Evolutionary conservation across 805 yeast genomes (phyloP), one percentile per base, ranked within the genome.

Genomic region (Starmerella apis): DNA sequence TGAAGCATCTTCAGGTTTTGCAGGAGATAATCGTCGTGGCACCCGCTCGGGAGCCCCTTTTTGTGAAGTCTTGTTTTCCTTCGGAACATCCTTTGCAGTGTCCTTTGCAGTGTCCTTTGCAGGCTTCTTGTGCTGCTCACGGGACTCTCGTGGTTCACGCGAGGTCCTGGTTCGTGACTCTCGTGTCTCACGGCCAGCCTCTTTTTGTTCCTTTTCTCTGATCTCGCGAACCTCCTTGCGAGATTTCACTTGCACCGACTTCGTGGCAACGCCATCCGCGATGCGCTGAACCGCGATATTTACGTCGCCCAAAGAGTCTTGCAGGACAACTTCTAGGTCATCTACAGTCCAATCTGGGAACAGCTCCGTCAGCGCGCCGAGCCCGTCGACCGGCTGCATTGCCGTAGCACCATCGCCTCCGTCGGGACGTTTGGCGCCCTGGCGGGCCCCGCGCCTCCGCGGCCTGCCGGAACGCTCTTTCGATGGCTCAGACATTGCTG

Each of bases 301-400:
- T 58, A 87, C 72, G 63, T 83, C 87, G 55, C 79, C 73, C 38
- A 58, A 73, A 56, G 81, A 77, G 68, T 92, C 97, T 51, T 73
- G 72, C 59, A 88, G 79, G 52, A 86, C 79, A 47, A 81, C 77
- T 42, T 73, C 69, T 63, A 92, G 78, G 64, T 92, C 98, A 25
- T 84, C 94, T 48, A 75, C 72, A 43, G 84, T 76, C 98, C 98
- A 92, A 64, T 85, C 95, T 39, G 96, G 95, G 71, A 92, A 88
- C 72, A 92, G 74, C 68, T 90, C 97, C 46, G 74, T 67, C 59
- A 90, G 76, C 32, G 83, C 77, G n/a, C 45, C 47, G 39, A 33
- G 25, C 20, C 48, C 46, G 47, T 28, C 50, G 48, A 27, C 18
- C 23, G 36, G 37, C 45, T 13, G 22, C 44, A 10, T 38, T 27